These are phyloP conservation scores for Penicillium ochrochloron DNA, from an alignment of 495 filamentous ascomycete genomes.

Conservation along the genomic window DNA sequence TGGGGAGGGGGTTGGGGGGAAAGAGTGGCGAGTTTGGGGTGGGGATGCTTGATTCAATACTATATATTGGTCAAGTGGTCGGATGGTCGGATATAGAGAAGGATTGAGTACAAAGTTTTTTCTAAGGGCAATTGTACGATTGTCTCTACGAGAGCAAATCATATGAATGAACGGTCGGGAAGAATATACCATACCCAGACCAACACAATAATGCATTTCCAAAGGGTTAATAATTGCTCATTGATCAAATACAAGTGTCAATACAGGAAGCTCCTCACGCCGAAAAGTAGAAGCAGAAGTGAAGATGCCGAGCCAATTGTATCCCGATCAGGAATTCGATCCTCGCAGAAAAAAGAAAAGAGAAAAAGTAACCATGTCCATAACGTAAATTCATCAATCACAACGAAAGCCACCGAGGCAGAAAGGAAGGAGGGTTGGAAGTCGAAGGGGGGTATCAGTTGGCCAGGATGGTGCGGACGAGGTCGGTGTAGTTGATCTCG, in stretches of 20 bases:
- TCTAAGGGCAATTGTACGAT: not conserved
- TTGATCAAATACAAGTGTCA: slow-evolving; percentile 8
- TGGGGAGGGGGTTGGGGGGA: slow-evolving; percentile 32
- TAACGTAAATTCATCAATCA: slow-evolving; percentile 26
- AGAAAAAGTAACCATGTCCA: slow-evolving; percentile 21
- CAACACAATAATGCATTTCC: slow-evolving; percentile 11
- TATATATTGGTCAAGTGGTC: not conserved
- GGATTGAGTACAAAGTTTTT: not conserved
- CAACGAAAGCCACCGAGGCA: not conserved
- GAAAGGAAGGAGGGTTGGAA: not conserved
- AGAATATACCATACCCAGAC: not conserved
- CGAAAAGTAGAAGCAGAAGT: slow-evolving; percentile 12
- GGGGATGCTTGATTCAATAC: not conserved
- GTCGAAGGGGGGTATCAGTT: slow-evolving; percentile 61
- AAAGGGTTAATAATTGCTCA: not conserved
- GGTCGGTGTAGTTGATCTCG: slow-evolving; percentile 95
- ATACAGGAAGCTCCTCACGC: slow-evolving; percentile 7
- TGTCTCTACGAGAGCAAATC: not conserved
- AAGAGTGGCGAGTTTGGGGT: slow-evolving; percentile 40
- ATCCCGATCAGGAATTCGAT: slow-evolving; percentile 15
- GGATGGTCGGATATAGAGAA: not conserved
- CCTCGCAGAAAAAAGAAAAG: not conserved
- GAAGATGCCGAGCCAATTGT: slow-evolving; percentile 16
- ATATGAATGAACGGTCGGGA: not conserved
- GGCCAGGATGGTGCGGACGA: slow-evolving; percentile 92